These are phyloP conservation scores for Suillus subalutaceus DNA, from an alignment of 768 basidiomycete species.

Conservation along the genomic window DNA sequence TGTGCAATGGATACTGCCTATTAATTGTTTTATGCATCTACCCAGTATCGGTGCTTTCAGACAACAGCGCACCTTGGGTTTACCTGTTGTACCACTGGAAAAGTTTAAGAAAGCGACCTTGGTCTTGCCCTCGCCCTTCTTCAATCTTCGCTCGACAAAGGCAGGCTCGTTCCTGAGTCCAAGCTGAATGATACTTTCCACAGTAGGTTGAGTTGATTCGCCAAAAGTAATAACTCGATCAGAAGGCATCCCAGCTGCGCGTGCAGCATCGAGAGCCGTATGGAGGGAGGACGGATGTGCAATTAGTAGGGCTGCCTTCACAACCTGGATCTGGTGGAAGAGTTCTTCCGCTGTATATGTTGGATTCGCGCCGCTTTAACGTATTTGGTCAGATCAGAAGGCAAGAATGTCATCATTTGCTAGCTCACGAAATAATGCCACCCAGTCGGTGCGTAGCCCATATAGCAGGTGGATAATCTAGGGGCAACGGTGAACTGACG, in stretches of 20 bases:
- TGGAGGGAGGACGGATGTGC: slow-evolving; percentile 32
- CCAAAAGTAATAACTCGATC: slow-evolving; percentile 34
- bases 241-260: slow-evolving; percentile 29
- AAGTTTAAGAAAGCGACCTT: slow-evolving; percentile 72
- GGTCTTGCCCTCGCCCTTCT: slow-evolving; percentile 59
- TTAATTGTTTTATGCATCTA: neutral
- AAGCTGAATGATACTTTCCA: slow-evolving; percentile 55
- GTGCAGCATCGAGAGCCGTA: slow-evolving; percentile 33
- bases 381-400: neutral
- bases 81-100: slow-evolving; percentile 77
- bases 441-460: slow-evolving; percentile 69
- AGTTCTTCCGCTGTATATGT: slow-evolving; percentile 37
- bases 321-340: slow-evolving; percentile 32
- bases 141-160: slow-evolving; percentile 52
- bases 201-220: slow-evolving; percentile 23
- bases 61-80: slow-evolving; percentile 28
- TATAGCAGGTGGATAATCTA: slow-evolving; percentile 57
- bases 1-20: slow-evolving; percentile 73
- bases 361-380: slow-evolving; percentile 37
- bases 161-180: slow-evolving; percentile 34
- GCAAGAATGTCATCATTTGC: neutral
- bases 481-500: slow-evolving; percentile 6
- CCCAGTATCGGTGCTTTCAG: neutral
- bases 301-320: slow-evolving; percentile 34
- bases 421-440: slow-evolving; percentile 56